Evolutionary conservation across 2,329 filamentous ascomycete species (phyloP).

Genomic region (Colletotrichum lupini): DNA sequence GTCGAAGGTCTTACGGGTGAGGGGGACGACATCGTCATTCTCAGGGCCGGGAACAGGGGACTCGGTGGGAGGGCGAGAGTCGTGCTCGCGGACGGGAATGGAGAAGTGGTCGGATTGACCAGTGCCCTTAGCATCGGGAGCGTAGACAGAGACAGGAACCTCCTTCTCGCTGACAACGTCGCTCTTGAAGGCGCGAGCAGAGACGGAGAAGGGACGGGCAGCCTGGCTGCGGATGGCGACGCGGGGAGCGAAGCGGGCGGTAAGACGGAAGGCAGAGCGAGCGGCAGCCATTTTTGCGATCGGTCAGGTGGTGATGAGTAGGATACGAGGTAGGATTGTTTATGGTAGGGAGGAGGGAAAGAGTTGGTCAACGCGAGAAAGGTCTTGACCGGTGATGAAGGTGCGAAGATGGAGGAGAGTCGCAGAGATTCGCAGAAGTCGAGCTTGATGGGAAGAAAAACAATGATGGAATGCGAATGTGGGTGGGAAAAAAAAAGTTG

Average conservation of each 20-base stretch:
- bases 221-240: constrained; percentile 43
- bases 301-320: not conserved
- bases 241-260: constrained; percentile 41
- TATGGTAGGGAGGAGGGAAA: not conserved
- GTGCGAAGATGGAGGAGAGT: constrained; percentile 17
- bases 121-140: constrained; percentile 57
- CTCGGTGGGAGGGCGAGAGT: constrained; percentile 55
- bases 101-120: constrained; percentile 62
- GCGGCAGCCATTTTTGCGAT: constrained; percentile 26
- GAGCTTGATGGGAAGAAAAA: constrained; percentile 15
- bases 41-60: constrained; percentile 52
- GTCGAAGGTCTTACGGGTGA: constrained; percentile 64
- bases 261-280: constrained; percentile 33
- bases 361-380: not conserved
- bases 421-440: constrained; percentile 9
- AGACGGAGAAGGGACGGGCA: constrained; percentile 49
- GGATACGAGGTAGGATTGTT: not conserved
- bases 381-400: constrained; percentile 17
- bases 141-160: constrained; percentile 67
- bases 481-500: constrained; percentile 7
- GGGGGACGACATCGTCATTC: constrained; percentile 60
- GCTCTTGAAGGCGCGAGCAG: constrained; percentile 54
- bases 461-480: constrained; percentile 4
- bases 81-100: constrained; percentile 58
- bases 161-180: constrained; percentile 68